Conservation (phyloP, 352 stramenopile genomes). For the Pythium monospermum region DNA sequence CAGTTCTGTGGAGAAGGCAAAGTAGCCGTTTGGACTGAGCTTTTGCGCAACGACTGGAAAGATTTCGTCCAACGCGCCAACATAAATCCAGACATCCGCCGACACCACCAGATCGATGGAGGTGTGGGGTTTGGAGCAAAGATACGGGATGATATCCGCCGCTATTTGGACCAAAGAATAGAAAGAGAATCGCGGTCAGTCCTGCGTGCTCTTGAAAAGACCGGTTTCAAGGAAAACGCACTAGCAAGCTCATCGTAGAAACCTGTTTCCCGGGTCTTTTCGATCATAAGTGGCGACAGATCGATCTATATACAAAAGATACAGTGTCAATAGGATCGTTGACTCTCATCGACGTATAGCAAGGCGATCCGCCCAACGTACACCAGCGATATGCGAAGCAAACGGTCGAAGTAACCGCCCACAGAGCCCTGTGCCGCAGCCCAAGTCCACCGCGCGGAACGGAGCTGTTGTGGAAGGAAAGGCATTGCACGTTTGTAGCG, state of each 20-base stretch:
- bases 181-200: too few relatives aligned
- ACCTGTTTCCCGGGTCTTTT: conserved; percentile 55
- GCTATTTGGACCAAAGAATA: conserved; percentile 18
- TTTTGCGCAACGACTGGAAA: conserved; percentile 44
- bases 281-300: conserved; percentile 76
- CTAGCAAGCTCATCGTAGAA: conserved; percentile 72
- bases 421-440: conserved; percentile 76
- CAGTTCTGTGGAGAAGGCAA: conserved; percentile 72
- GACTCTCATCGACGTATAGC: too few relatives aligned
- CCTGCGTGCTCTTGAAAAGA: too few relatives aligned
- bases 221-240: conserved; percentile 23
- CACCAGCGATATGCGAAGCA: conserved; percentile 47
- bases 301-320: too few relatives aligned
- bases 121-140: conserved; percentile 31
- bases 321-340: too few relatives aligned
- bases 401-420: conserved; percentile 59
- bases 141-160: conserved; percentile 49
- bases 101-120: conserved; percentile 66
- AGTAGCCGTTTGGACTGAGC: conserved; percentile 34
- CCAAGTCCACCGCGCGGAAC: conserved; percentile 54
- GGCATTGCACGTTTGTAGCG: conserved; percentile 39
- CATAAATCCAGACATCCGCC: conserved; percentile 85
- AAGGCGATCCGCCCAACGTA: conserved; percentile 22
- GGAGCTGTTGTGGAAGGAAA: conserved; percentile 11
- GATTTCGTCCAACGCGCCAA: conserved; percentile 62